Percentiles rank a stretch among this genome's conserved stretches.
These are phyloP conservation scores for Penicilliopsis zonata DNA, from an alignment of 495 filamentous ascomycete species.

Conservation along the genomic window DNA sequence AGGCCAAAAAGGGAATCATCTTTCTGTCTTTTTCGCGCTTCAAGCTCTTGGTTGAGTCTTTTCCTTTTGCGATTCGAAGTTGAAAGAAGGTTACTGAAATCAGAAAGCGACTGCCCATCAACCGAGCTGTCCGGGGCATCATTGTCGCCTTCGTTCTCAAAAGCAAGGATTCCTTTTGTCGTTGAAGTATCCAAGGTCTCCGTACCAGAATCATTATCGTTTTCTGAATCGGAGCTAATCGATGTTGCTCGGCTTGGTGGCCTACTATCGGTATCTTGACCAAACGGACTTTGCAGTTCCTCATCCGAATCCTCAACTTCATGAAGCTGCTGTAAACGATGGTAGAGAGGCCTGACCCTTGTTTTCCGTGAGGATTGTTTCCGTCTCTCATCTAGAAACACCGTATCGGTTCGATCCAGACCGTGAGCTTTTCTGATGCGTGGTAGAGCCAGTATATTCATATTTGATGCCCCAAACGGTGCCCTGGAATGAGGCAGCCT, in stretches of 20 bases:
- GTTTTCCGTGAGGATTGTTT: conserved; percentile 42
- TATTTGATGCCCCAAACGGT: conserved; percentile 20
- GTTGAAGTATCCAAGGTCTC: conserved; percentile 9
- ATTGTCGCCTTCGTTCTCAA: background rate
- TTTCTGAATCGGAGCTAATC: conserved; percentile 51
- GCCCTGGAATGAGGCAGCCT: conserved; percentile 17
- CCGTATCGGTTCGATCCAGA: conserved; percentile 47
- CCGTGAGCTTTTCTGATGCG: conserved; percentile 58
- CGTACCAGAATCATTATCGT: conserved; percentile 41
- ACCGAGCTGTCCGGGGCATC: conserved; percentile 1
- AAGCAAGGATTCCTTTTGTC: background rate
- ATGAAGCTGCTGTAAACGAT: conserved; percentile 43
- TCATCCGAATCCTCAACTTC: conserved; percentile 53
- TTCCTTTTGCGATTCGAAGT: conserved; percentile 56
- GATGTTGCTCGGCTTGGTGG: conserved; percentile 68
- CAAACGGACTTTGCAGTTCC: conserved; percentile 43
- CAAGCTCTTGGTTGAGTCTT: conserved; percentile 45
- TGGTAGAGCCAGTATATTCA: conserved; percentile 55
- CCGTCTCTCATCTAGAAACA: conserved; percentile 67
- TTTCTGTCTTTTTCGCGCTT: conserved; percentile 57
- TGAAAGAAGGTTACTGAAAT: too few species aligned
- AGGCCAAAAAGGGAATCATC: conserved; percentile 66
- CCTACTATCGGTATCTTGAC: conserved; percentile 66
- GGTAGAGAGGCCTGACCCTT: conserved; percentile 44
- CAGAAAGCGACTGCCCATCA: conserved; percentile 1